Evolutionary conservation across 2,329 filamentous ascomycete genomes (phyloP), one percentile per base, ranked within the genome.

Genomic region (Tolypocladium endophyticum): DNA sequence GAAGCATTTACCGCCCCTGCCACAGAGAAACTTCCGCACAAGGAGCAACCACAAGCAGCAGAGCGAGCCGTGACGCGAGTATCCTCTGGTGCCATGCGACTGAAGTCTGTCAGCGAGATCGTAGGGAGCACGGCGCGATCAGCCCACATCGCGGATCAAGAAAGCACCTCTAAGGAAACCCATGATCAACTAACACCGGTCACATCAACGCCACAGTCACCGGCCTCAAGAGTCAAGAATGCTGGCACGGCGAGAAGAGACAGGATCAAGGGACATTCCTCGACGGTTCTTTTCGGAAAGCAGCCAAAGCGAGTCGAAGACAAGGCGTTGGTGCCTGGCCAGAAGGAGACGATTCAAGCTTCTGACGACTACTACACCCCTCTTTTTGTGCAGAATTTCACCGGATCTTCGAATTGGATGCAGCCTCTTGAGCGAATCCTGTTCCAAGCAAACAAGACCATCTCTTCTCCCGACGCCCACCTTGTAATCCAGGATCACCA

Each of bases 401-500:
- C 81, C 52, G 73, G 79, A 64, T 76, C 78, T 58, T 77, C 80
- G 55, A 79, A 78, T 57, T 85, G 83, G 78, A 84, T 86, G 77
- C 84, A 84, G 59, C 79, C 81, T 0, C 74, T 87, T 11, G 84
- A 89, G 60, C 87, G 90, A 50, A 81, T 97, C 0, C 78, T 97
- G 4, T 83, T 87, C 59, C 88, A 90, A 53, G 90, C 92, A 4
- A 89, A 92, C 69, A 99, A 99, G 72, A 96, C 92, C 0, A 78
- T 97, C 14, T 92, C 88, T 1, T 97, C 93, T 0, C 80, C 87
- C 1, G 92, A 97, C 69, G 87, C 92, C 57, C 87, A 91, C 60
- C 83, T 95, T 1, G 88, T 91, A 52, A 85, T 95, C 47, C 85
- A 91, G 56, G 92, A 97, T 67, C 87, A 88, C 60, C 91, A 96